A percentile compares a stretch with the other conserved stretches of the same genome.
These are phyloP conservation scores for Leccinum sublutescens DNA, from an alignment of 768 basidiomycete genomes.

Conservation along the genomic window DNA sequence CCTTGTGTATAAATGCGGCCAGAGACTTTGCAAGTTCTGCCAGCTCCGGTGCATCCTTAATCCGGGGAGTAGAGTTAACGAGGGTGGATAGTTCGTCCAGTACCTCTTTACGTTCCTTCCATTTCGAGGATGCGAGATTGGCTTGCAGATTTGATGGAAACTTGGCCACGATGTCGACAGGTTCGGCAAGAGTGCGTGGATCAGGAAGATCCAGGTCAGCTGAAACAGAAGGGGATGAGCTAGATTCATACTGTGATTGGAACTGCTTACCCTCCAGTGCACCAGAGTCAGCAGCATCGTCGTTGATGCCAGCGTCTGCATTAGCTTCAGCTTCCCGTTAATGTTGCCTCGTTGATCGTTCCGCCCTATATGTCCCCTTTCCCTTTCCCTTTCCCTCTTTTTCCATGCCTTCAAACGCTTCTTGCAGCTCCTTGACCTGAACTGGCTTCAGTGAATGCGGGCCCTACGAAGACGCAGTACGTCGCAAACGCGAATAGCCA, in stretches of 20 bases:
- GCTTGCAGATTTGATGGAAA: conserved; percentile 75
- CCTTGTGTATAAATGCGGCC: conserved; percentile 76
- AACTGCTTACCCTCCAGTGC: conserved; percentile 47
- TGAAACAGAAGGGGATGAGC: conserved; percentile 5
- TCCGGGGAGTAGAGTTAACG: conserved; percentile 66
- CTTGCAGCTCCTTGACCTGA: conserved; percentile 93
- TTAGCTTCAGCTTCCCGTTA: conserved; percentile 66
- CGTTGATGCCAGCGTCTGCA: conserved; percentile 35
- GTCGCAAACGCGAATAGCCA: too few species aligned
- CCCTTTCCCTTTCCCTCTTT: conserved; percentile 66
- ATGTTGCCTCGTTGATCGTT: conserved; percentile 72
- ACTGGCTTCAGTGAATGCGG: conserved; percentile 73
- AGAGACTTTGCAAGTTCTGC: conserved; percentile 74
- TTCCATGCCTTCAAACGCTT: conserved; percentile 82
- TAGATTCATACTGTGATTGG: background rate
- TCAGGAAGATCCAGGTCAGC: conserved; percentile 61
- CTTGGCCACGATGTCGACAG: conserved; percentile 72
- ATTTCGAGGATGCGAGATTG: conserved; percentile 84
- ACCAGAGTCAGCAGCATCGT: conserved; percentile 44
- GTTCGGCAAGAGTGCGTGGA: conserved; percentile 77
- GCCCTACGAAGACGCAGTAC: too few species aligned
- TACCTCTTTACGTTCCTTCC: conserved; percentile 96
- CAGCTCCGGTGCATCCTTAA: conserved; percentile 78
- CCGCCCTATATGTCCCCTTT: conserved; percentile 76
- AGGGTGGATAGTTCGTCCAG: conserved; percentile 78